Evolutionary conservation across 2,329 filamentous ascomycete species (phyloP).

Genomic region (Neoscytalidium dimidiatum): DNA sequence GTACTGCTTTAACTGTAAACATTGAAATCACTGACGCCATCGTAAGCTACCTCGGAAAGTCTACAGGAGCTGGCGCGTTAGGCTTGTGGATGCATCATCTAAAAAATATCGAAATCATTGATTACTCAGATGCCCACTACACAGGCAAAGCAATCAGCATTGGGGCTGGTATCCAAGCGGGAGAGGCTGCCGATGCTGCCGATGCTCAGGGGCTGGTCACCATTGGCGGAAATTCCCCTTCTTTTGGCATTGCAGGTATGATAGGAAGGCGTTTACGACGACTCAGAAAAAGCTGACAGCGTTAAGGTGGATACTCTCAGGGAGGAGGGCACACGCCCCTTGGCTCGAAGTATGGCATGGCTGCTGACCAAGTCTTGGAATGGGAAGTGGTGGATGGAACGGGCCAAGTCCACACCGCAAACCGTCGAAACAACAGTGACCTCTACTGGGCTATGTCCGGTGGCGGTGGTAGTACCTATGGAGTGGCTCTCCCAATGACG

Average conservation of each 20-base stretch:
- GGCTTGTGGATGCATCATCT: constrained; percentile 40
- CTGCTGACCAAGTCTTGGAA: constrained; percentile 33
- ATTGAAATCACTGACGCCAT: not conserved
- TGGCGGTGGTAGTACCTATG: constrained; percentile 36
- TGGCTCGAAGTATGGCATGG: constrained; percentile 26
- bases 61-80: constrained; percentile 34
- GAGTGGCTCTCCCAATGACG: constrained; percentile 33
- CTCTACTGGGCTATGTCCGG: constrained; percentile 39
- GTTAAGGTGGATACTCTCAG: constrained; percentile 32
- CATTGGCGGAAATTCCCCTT: constrained; percentile 33
- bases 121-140: constrained; percentile 30
- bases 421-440: constrained; percentile 31
- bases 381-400: constrained; percentile 35
- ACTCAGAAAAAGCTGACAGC: not conserved
- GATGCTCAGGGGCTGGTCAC: constrained; percentile 25
- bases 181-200: constrained; percentile 30
- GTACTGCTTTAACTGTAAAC: not conserved
- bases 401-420: constrained; percentile 30
- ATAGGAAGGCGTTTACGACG: not conserved
- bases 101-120: constrained; percentile 33
- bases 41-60: constrained; percentile 31
- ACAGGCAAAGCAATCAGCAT: constrained; percentile 31
- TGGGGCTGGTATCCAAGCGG: constrained; percentile 34
- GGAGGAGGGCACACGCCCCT: constrained; percentile 31
- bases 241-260: constrained; percentile 32